phyloP scores from a whole-genome alignment of 352 stramenopile species.

The Peronospora destructor region DNA sequence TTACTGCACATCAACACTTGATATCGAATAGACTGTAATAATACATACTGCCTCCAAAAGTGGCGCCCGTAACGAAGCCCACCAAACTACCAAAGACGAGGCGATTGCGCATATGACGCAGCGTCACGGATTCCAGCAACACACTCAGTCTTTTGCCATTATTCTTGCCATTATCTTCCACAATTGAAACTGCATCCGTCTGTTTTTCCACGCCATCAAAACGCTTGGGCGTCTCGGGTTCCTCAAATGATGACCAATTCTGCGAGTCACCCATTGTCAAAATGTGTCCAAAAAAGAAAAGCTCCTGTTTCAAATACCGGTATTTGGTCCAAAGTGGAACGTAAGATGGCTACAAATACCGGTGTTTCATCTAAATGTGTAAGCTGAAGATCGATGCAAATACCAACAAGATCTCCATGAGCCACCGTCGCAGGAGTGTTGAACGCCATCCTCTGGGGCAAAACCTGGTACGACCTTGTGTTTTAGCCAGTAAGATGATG shows the following conservation, averaged over 20 bases:
- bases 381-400: neutral
- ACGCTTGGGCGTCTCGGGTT: conserved; percentile 34
- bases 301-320: neutral
- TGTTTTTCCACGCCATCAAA: conserved; percentile 11
- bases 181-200: neutral
- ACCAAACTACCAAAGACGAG: conserved; percentile 74
- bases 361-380: neutral
- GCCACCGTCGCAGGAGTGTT: conserved; percentile 5
- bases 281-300: neutral
- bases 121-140: conserved; percentile 30
- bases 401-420: neutral
- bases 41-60: conserved; percentile 63
- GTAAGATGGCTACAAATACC: neutral
- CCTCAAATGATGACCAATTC: conserved; percentile 74
- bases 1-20: neutral
- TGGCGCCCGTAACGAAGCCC: conserved; percentile 69
- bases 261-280: conserved; percentile 61
- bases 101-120: conserved; percentile 56
- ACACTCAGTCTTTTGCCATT: conserved; percentile 4
- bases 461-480: conserved; percentile 22
- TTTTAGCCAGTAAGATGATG: conserved; percentile 19
- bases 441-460: conserved; percentile 13
- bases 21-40: neutral
- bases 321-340: no score
- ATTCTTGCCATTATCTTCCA: conserved; percentile 1